Conservation (phyloP, 495 filamentous ascomycete genomes). For the Talaromyces borbonicus region DNA sequence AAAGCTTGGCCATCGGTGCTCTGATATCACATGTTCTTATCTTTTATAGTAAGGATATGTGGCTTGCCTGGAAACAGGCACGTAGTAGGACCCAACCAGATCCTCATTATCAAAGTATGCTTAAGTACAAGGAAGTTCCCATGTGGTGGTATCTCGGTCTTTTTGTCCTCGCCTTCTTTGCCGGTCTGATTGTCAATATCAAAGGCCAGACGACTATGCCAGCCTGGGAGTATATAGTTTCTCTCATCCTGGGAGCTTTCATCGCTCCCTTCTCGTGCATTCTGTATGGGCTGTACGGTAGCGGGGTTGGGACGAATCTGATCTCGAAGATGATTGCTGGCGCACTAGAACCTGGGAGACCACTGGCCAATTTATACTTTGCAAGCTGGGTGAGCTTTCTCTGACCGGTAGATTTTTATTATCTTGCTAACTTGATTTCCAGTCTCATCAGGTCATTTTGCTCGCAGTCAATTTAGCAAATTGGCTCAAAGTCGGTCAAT, state of each 20-base stretch:
- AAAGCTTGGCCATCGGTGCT: constrained; percentile 27
- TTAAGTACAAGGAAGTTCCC: constrained; percentile 34
- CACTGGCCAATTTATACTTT: constrained; percentile 31
- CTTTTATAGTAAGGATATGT: constrained; percentile 31
- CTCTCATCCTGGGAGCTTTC: constrained; percentile 24
- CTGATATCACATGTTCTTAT: constrained; percentile 23
- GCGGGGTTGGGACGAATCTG: constrained; percentile 21
- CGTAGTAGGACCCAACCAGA: constrained; percentile 19
- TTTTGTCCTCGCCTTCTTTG: constrained; percentile 29
- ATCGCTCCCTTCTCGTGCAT: constrained; percentile 26
- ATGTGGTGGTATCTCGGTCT: constrained; percentile 36
- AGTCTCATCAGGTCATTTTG: constrained; percentile 2
- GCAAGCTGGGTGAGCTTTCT: constrained; percentile 18
- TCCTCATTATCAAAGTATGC: constrained; percentile 30
- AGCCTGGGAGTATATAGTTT: constrained; percentile 40
- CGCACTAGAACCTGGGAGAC: constrained; percentile 24
- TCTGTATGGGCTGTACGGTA: constrained; percentile 29
- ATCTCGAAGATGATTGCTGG: constrained; percentile 29
- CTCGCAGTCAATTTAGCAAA: constrained; percentile 18
- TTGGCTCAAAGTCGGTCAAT: constrained; percentile 26
- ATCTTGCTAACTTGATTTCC: not conserved
- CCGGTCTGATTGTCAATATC: constrained; percentile 33
- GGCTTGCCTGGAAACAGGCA: constrained; percentile 17
- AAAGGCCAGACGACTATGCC: constrained; percentile 36
- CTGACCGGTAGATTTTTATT: not conserved